Evolutionary conservation across 257 asterid genomes (phyloP).

Genomic region (Solanum paucissectum): DNA sequence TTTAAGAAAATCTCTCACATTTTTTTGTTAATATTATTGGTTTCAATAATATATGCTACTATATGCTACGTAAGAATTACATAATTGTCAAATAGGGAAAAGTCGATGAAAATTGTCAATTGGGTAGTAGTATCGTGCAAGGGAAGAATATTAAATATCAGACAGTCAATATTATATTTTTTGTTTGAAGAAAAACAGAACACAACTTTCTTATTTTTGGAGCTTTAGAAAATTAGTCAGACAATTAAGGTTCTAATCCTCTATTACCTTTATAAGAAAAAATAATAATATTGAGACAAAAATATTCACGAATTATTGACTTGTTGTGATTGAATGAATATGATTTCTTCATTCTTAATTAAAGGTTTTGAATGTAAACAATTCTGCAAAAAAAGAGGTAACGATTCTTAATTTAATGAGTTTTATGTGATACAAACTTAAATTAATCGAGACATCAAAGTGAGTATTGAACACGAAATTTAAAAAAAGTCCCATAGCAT

Average conservation of each 20-base stretch:
- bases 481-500: background rate
- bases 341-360: background rate
- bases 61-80: background rate
- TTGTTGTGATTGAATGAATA: background rate
- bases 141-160: background rate
- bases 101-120: background rate
- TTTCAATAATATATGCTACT: background rate
- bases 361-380: accelerated
- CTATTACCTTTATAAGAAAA: background rate
- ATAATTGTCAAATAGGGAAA: background rate
- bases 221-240: background rate
- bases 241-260: background rate
- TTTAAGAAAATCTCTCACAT: background rate
- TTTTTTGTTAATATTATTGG: background rate
- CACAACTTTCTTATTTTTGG: background rate
- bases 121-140: background rate
- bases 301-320: background rate
- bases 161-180: background rate
- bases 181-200: background rate
- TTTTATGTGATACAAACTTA: background rate
- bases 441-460: background rate
- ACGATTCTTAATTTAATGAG: background rate
- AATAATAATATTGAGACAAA: background rate
- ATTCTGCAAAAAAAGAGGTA: no score
- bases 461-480: background rate